Evolutionary conservation across 2,329 filamentous ascomycete genomes (phyloP).

Genomic region (Canariomyces notabilis): DNA sequence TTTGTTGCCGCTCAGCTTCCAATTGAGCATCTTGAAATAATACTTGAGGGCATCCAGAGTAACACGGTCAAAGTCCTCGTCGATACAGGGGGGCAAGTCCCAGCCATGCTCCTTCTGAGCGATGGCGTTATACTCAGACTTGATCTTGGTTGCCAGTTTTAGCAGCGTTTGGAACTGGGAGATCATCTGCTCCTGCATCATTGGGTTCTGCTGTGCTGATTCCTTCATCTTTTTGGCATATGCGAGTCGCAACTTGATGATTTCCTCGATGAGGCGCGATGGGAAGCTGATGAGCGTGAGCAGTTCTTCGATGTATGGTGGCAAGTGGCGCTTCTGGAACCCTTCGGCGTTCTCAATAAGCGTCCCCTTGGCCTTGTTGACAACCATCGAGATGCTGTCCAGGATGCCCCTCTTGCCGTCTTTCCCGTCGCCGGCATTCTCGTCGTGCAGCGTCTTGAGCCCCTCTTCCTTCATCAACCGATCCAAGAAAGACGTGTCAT

Average conservation of each 20-base stretch:
- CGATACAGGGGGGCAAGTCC: conserved; percentile 93
- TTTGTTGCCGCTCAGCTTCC: conserved; percentile 95
- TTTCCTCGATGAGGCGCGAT: conserved; percentile 90
- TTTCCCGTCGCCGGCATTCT: conserved; percentile 43
- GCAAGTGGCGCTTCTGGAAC: conserved; percentile 84
- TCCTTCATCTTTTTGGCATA: conserved; percentile 97
- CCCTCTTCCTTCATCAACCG: conserved; percentile 93
- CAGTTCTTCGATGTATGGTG: conserved; percentile 93
- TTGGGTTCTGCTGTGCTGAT: conserved; percentile 80
- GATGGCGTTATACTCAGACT: conserved; percentile 78
- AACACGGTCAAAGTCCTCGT: conserved; percentile 90
- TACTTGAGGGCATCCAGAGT: conserved; percentile 92
- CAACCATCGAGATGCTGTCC: conserved; percentile 74
- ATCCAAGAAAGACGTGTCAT: conserved; percentile 92
- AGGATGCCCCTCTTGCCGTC: conserved; percentile 68
- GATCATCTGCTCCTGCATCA: conserved; percentile 98
- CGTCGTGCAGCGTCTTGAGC: conserved; percentile 82
- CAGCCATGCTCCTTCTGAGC: conserved; percentile 85
- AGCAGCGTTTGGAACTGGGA: conserved; percentile 91
- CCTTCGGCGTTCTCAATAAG: conserved; percentile 79
- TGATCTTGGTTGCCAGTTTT: conserved; percentile 87
- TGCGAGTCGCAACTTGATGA: conserved; percentile 83
- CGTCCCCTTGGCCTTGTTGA: conserved; percentile 88
- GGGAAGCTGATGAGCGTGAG: conserved; percentile 96
- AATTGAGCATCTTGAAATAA: conserved; percentile 98